phyloP scores from a whole-genome alignment of 345 rosid species.

The Lenwebbia sp. region DNA sequence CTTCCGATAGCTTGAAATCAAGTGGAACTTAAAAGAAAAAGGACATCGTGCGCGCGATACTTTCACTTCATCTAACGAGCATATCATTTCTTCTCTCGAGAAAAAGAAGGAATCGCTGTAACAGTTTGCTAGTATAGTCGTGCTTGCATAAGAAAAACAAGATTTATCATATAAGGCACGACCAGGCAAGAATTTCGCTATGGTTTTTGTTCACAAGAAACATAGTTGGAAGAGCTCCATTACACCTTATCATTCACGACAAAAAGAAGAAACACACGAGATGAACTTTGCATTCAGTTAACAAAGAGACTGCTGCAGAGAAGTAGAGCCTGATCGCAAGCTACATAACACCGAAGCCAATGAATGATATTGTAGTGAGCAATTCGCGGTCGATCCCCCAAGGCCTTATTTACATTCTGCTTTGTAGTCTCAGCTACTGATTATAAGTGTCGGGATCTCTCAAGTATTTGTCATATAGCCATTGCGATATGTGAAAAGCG shows the following conservation, averaged over 20 bases:
- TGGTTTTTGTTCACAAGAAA: background rate
- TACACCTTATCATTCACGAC: background rate
- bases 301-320: background rate
- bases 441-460: conserved; percentile 1
- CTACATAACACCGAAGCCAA: background rate
- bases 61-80: background rate
- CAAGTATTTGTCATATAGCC: conserved; percentile 43
- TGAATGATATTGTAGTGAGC: background rate
- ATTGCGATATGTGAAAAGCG: conserved; percentile 23
- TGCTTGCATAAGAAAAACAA: background rate
- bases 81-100: background rate
- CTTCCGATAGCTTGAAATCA: too few relatives aligned
- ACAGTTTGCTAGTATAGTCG: background rate
- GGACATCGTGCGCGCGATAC: background rate
- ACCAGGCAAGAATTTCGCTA: background rate
- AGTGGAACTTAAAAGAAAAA: too few relatives aligned
- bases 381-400: background rate
- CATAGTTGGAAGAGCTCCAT: background rate
- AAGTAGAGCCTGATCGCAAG: background rate
- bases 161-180: background rate
- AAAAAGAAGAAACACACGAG: background rate
- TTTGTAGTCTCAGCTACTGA: conserved; percentile 3
- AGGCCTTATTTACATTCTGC: background rate
- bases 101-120: background rate
- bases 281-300: background rate